Evolutionary conservation across 2,329 filamentous ascomycete species (phyloP).

Genomic region (Incumbomyces lentus): DNA sequence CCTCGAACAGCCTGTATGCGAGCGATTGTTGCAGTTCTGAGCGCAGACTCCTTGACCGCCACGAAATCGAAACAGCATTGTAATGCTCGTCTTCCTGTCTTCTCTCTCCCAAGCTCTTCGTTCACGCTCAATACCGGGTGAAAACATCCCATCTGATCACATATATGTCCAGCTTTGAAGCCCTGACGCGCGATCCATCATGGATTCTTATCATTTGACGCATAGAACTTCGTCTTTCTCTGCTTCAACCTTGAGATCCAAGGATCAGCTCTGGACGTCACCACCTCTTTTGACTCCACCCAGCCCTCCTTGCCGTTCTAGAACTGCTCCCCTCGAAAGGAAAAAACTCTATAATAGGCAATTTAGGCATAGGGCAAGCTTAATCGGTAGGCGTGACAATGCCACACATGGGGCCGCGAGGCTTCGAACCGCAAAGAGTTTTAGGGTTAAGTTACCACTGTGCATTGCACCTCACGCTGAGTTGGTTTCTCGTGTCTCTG

Average conservation of each 20-base stretch:
- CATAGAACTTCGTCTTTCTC: constrained; percentile 36
- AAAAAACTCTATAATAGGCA: constrained; percentile 22
- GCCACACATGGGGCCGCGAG: constrained; percentile 49
- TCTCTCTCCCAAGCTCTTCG: constrained; percentile 35
- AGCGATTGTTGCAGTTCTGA: constrained; percentile 14
- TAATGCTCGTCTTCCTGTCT: constrained; percentile 28
- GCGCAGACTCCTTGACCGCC: constrained; percentile 4
- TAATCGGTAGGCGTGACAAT: constrained; percentile 60
- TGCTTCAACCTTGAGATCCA: constrained; percentile 23
- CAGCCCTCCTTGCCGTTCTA: constrained; percentile 27
- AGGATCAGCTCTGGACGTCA: constrained; percentile 36
- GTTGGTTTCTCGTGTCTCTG: constrained; percentile 26
- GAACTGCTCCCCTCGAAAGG: constrained; percentile 19
- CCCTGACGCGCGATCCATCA: constrained; percentile 36
- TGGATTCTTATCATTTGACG: constrained; percentile 30
- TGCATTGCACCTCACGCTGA: constrained; percentile 43
- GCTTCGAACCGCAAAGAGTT: constrained; percentile 59
- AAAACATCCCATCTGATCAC: constrained; percentile 56
- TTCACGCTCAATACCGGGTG: constrained; percentile 32
- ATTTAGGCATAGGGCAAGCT: constrained; percentile 32
- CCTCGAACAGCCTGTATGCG: constrained; percentile 14
- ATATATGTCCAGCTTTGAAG: constrained; percentile 49
- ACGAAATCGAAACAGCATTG: constrained; percentile 1
- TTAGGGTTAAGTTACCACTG: constrained; percentile 97
- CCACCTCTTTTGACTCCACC: constrained; percentile 30